Evolutionary conservation across 306 rosid species (phyloP), one percentile per base, ranked within the genome.

Genomic region (Quercus mongolica): DNA sequence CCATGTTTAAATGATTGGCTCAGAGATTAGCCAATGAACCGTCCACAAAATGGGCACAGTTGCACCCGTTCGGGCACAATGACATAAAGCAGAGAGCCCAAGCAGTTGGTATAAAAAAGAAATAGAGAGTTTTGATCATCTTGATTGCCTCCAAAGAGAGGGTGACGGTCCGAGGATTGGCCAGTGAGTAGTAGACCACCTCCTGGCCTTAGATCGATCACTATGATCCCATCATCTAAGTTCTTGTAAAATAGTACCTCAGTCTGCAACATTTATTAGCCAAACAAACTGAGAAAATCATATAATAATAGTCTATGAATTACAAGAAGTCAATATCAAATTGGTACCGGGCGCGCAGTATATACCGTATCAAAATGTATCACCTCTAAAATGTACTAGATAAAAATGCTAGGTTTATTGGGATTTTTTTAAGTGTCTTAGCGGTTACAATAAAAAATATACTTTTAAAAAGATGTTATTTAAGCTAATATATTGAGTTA

Each of bases 1-100:
- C 54, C 54, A 12, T 49, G 17, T 49, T 13, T 3, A 49, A 49
- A 49, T 49, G 54, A 12, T 3, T n/a, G 56, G 12, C 30, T 18
- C 14, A 74, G 23, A 28, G 31, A 7, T 8, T 41, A 19, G 19
- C 8, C 3, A 38, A 73, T 17, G 28, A 18, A 56, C 51, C n/a
- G 4, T 49, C 77, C 68, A 56, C 80, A 76, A 21, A 76, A 21
- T 13, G 80, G 80, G 49, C 80, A 76, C 19, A 49, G 59, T 8
- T 56, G 71, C 23, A 76, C 58, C 7, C 46, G 30, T 9, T 76
- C 73, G 17, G 80, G 80, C 52, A 64, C 52, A 15, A 76, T 8
- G 49, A 76, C 30, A 62, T 64, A 64, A 30, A 51, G 18, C 26
- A 46, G 7, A 14, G 14, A 51, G 12, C 44, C 28, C 11, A 55